Evolutionary conservation across 2,329 filamentous ascomycete genomes (phyloP).

Genomic region (Xylariomycetidae sp.): DNA sequence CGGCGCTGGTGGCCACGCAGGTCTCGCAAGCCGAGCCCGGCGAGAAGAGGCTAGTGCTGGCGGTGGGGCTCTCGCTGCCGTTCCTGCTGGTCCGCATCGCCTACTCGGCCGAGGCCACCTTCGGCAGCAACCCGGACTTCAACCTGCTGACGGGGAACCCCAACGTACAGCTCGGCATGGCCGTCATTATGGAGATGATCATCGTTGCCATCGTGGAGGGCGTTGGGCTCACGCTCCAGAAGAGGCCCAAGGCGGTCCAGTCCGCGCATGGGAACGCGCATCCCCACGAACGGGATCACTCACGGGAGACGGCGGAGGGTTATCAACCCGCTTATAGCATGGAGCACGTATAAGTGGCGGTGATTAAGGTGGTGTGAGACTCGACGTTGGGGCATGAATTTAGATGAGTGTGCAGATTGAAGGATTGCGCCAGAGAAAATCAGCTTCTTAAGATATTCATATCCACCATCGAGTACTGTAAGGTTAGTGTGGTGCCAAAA

Average conservation of each 20-base stretch:
- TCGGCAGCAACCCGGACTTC: slow-evolving; percentile 37
- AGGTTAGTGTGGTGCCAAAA: too few species aligned
- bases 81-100: slow-evolving; percentile 46
- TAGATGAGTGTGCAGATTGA: too few species aligned
- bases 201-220: slow-evolving; percentile 37
- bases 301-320: too few species aligned
- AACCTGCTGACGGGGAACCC: slow-evolving; percentile 34
- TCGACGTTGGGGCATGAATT: too few species aligned
- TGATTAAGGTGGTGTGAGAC: too few species aligned
- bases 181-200: slow-evolving; percentile 45
- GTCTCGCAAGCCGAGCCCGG: slow-evolving; percentile 31
- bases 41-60: slow-evolving; percentile 42
- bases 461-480: too few species aligned
- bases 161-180: slow-evolving; percentile 39
- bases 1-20: slow-evolving; percentile 23
- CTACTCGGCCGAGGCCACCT: slow-evolving; percentile 41
- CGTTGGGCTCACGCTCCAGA: slow-evolving; percentile 35
- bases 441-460: too few species aligned
- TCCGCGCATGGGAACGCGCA: too few species aligned
- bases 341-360: too few species aligned
- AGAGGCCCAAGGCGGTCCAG: slow-evolving; percentile 14
- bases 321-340: too few species aligned
- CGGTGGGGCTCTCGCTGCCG: slow-evolving; percentile 38
- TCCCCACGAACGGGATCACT: too few species aligned
- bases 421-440: too few species aligned